Conservation (phyloP, 2,329 filamentous ascomycete species). For the Endothia cerciana region DNA sequence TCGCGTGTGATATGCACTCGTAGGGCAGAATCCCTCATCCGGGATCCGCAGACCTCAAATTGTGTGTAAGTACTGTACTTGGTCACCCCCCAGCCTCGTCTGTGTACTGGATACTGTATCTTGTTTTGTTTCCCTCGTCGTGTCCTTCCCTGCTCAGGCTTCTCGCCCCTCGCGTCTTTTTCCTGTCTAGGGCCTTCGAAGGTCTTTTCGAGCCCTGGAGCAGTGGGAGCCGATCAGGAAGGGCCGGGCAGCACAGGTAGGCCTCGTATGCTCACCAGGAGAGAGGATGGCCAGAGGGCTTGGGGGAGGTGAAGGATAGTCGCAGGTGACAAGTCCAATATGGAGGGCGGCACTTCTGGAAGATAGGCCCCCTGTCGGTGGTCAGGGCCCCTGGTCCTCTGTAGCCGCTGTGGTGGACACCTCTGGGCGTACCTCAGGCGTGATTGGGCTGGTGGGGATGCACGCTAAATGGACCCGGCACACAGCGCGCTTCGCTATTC, state of each 20-base stretch:
- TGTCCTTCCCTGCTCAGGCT: no score
- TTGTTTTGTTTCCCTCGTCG: no score
- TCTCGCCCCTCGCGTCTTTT: no score
- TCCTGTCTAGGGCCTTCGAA: not conserved
- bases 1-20: conserved; percentile 7
- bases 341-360: not conserved
- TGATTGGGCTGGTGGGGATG: conserved; percentile 25
- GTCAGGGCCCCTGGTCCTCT: conserved; percentile 9
- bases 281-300: no score
- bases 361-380: conserved; percentile 12
- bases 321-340: not conserved
- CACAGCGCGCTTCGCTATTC: conserved; percentile 30
- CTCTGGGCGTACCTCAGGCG: conserved; percentile 7
- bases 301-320: not conserved
- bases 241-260: not conserved
- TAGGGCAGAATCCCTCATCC: not conserved
- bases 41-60: not conserved
- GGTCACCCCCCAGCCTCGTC: not conserved
- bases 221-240: no score
- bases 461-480: conserved; percentile 25
- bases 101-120: not conserved
- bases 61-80: no score
- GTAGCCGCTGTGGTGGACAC: conserved; percentile 30
- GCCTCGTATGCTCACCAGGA: no score
- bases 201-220: no score